A percentile compares a stretch with the other conserved stretches of the same genome.
phyloP scores from a whole-genome alignment of 1,284 basidiomycete genomes.

The Albatrellus sp. region DNA sequence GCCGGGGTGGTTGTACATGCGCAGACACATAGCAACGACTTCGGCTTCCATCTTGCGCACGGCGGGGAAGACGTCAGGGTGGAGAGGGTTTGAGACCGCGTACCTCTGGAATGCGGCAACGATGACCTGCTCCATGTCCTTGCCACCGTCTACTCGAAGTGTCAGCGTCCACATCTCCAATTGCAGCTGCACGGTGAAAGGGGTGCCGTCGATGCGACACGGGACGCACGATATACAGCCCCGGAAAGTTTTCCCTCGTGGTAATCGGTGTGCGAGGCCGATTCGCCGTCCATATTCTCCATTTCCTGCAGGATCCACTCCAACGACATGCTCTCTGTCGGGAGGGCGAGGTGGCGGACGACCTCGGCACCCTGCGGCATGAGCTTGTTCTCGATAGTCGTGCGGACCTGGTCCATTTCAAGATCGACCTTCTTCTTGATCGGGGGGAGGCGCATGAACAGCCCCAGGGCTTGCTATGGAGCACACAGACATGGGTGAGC shows the following conservation, averaged over 20 bases:
- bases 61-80: slow-evolving; percentile 92
- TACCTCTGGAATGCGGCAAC: slow-evolving; percentile 62
- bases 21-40: slow-evolving; percentile 87
- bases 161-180: background rate
- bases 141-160: slow-evolving; percentile 57
- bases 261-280: slow-evolving; percentile 42
- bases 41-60: slow-evolving; percentile 97
- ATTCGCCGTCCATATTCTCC: slow-evolving; percentile 60
- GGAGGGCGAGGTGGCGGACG: slow-evolving; percentile 53
- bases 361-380: slow-evolving; percentile 50
- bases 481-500: background rate
- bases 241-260: slow-evolving; percentile 73
- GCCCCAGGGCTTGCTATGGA: slow-evolving; percentile 40
- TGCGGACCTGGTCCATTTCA: slow-evolving; percentile 59
- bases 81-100: slow-evolving; percentile 81
- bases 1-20: slow-evolving; percentile 74
- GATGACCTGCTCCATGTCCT: slow-evolving; percentile 65
- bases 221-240: slow-evolving; percentile 74
- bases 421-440: slow-evolving; percentile 53
- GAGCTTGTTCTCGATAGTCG: slow-evolving; percentile 59
- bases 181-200: too few relatives aligned
- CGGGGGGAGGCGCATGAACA: slow-evolving; percentile 59
- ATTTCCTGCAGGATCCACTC: slow-evolving; percentile 77
- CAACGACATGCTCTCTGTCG: slow-evolving; percentile 51
- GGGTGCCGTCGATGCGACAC: slow-evolving; percentile 2